phyloP scores from a whole-genome alignment of 305 asterid species.

The Stenogyne calaminthoides region DNA sequence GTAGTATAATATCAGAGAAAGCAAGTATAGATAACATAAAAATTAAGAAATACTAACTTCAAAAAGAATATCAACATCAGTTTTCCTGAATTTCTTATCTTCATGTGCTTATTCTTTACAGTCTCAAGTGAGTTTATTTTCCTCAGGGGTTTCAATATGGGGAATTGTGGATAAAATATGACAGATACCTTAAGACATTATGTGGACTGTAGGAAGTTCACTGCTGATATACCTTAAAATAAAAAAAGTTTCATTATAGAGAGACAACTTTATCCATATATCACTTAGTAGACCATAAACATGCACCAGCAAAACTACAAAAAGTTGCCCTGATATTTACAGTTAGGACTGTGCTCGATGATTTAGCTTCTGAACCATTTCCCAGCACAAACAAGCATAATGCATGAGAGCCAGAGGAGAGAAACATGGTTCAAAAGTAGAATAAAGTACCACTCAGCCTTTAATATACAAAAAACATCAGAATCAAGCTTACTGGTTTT shows the following conservation, averaged over 20 bases:
- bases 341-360: neutral
- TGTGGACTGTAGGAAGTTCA: neutral
- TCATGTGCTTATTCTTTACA: neutral
- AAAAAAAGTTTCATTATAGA: neutral
- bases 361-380: neutral
- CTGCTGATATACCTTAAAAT: neutral
- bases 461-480: slow-evolving; percentile 3
- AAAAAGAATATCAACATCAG: neutral
- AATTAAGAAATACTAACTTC: neutral
- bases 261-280: neutral
- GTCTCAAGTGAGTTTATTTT: neutral
- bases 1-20: slow-evolving; percentile 4
- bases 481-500: neutral
- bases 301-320: neutral
- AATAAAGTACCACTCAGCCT: neutral
- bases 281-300: neutral
- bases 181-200: neutral
- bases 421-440: neutral
- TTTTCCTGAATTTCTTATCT: neutral
- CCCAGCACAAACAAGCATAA: neutral
- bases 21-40: neutral
- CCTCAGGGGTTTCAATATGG: neutral
- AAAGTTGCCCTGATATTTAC: neutral
- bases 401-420: neutral
- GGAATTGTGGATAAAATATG: neutral